These are phyloP conservation scores for Oidium heveae DNA, from an alignment of 2,329 filamentous ascomycete genomes.

Conservation along the genomic window DNA sequence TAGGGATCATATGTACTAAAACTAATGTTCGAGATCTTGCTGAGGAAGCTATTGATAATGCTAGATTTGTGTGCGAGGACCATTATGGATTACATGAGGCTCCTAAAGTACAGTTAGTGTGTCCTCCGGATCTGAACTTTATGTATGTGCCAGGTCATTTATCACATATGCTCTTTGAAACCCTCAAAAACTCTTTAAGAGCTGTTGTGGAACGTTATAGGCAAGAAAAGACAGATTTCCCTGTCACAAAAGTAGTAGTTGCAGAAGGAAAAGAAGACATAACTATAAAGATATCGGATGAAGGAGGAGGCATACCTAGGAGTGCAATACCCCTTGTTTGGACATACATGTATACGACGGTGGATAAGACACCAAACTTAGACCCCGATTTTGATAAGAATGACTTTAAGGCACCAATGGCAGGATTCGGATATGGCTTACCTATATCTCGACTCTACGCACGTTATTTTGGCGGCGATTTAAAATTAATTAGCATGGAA, in stretches of 20 bases:
- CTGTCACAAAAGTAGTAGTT: constrained; percentile 89
- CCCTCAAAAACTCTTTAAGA: constrained; percentile 89
- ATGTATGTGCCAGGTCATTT: constrained; percentile 99
- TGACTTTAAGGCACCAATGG: constrained; percentile 98
- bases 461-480: constrained; percentile 85
- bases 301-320: constrained; percentile 83
- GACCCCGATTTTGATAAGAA: constrained; percentile 97
- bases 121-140: constrained; percentile 81
- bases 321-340: constrained; percentile 92
- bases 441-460: constrained; percentile 89
- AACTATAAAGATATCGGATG: constrained; percentile 93
- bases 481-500: constrained; percentile 98
- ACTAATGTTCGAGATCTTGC: constrained; percentile 90
- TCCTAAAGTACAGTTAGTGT: constrained; percentile 88
- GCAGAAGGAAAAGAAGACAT: constrained; percentile 97
- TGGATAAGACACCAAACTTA: constrained; percentile 79
- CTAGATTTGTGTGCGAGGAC: constrained; percentile 95
- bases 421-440: constrained; percentile 91
- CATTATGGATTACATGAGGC: constrained; percentile 95
- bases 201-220: constrained; percentile 92
- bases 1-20: constrained; percentile 97
- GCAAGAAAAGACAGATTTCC: constrained; percentile 85
- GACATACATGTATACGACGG: constrained; percentile 99
- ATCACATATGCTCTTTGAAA: constrained; percentile 98
- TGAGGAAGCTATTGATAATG: constrained; percentile 93